Percentiles rank a stretch among this genome's conserved stretches.
Conservation (phyloP, 768 basidiomycete species). For the Termitomyces sp. region DNA sequence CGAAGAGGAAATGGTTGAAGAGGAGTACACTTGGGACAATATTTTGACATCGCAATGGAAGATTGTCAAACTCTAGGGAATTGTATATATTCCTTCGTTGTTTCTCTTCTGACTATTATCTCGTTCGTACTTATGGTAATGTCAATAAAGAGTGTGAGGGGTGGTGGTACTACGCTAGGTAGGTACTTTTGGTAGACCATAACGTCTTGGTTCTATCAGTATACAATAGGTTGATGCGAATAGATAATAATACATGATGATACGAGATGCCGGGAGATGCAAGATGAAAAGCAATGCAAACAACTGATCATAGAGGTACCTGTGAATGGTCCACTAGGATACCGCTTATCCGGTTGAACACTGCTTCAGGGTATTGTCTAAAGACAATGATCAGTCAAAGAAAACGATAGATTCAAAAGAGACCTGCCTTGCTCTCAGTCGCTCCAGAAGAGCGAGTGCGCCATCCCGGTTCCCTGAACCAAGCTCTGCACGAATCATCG, state of each 20-base stretch:
- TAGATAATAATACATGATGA: constrained; percentile 15
- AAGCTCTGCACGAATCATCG: constrained; percentile 92
- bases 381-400: background rate
- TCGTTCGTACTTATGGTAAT: background rate
- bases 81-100: too few species aligned
- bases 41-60: constrained; percentile 22
- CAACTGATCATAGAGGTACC: constrained; percentile 33
- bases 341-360: constrained; percentile 76
- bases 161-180: background rate
- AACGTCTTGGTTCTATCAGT: constrained; percentile 11
- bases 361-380: constrained; percentile 76
- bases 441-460: constrained; percentile 67
- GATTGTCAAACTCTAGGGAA: constrained; percentile 13
- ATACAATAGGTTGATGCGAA: background rate
- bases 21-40: constrained; percentile 23
- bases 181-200: constrained; percentile 1
- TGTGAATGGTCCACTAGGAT: constrained; percentile 73
- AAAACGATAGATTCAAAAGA: constrained; percentile 5
- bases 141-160: background rate
- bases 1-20: constrained; percentile 21
- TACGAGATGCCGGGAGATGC: constrained; percentile 1
- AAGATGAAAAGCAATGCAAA: constrained; percentile 1
- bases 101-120: background rate
- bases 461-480: constrained; percentile 69
- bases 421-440: constrained; percentile 68